Conservation (phyloP, 1,284 basidiomycete genomes). For the Ceratobasidium sp. region DNA sequence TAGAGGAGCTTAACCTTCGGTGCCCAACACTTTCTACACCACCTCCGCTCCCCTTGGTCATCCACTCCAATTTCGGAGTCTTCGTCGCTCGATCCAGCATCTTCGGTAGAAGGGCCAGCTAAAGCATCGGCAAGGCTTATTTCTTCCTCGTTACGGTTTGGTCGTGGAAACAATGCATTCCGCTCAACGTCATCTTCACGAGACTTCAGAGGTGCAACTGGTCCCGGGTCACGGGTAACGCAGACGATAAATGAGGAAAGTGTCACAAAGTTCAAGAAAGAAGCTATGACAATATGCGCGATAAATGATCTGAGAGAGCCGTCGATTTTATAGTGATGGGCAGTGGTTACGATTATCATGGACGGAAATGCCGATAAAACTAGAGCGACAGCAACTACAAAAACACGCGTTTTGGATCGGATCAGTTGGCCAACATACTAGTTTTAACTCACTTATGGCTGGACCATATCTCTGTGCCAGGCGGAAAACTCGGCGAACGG, state of each 20-base stretch:
- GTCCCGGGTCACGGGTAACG: constrained; percentile 76
- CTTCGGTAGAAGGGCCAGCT: constrained; percentile 2
- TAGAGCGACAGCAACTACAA: constrained; percentile 60
- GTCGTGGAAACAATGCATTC: constrained; percentile 17
- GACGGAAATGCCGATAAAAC: constrained; percentile 78
- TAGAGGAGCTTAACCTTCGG: not conserved
- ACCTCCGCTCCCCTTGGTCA: constrained; percentile 58
- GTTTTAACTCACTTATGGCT: constrained; percentile 11
- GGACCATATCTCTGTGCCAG: constrained; percentile 25
- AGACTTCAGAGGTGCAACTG: constrained; percentile 50
- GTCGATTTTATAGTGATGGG: constrained; percentile 69
- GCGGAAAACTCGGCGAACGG: constrained; percentile 1
- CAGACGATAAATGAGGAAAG: constrained; percentile 77
- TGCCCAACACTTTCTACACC: constrained; percentile 66
- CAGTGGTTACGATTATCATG: constrained; percentile 69
- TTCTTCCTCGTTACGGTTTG: constrained; percentile 48
- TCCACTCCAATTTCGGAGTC: constrained; percentile 31
- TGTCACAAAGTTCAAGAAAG: constrained; percentile 71
- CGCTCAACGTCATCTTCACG: constrained; percentile 48
- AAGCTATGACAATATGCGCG: constrained; percentile 65
- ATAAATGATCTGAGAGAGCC: constrained; percentile 61
- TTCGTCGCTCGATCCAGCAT: constrained; percentile 30
- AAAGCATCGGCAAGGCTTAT: constrained; percentile 70
- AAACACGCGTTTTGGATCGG: not conserved
- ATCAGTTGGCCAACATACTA: not conserved